Base-by-base conservation (phyloP, 2,329 filamentous ascomycete species). In the Epichloe uncinata region DNA sequence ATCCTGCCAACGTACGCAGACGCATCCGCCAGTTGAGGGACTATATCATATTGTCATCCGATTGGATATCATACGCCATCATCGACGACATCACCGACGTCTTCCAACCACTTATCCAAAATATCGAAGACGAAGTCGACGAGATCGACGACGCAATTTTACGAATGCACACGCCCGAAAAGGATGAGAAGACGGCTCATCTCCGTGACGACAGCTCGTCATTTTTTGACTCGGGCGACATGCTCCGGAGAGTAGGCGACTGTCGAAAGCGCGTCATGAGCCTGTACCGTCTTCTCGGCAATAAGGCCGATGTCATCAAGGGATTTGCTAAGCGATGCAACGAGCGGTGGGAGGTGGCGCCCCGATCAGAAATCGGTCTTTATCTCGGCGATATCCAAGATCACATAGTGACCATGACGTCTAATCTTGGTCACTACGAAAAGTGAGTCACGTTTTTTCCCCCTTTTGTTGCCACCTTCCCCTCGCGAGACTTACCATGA, bases 81-180 rank as follows among this genome's bases (percentile, higher is more conserved):
- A 96, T 97, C 55, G 93, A 98, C 67, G 93, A 98, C 63, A 95
- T 98, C 58, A 98, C 93, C 5, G 93, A 98, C 65, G 90, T 89
- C 2, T 98, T 96, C 61, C 86, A 85, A 5, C 93, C 93, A 0
- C 72, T 97, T 45, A 96, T 98, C 50, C 85, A 95, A 59, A 81
- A 78, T 22, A 95, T 98, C 47, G 93, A 98, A 65, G 84, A 95
- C 45, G 91, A 98, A 64, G 93, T 97, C 11, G 93, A 98, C 63
- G 86, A 95, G 52, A 97, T 98, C 56, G 93, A 98, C 61, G 91
- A 96, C 57, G 82, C 79, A 18, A 96, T 98, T 56, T 71, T 98
- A 49, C 77, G 80, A 57, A 77, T 96, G 55, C 90, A 96, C 63
- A 82, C 84, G 4, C 69, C 72, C 7, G 73, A 75, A 26, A 67